Percentiles rank a stretch among this genome's conserved stretches.
Conservation (phyloP, 495 filamentous ascomycete genomes). For the Penicillium longicatenatum region DNA sequence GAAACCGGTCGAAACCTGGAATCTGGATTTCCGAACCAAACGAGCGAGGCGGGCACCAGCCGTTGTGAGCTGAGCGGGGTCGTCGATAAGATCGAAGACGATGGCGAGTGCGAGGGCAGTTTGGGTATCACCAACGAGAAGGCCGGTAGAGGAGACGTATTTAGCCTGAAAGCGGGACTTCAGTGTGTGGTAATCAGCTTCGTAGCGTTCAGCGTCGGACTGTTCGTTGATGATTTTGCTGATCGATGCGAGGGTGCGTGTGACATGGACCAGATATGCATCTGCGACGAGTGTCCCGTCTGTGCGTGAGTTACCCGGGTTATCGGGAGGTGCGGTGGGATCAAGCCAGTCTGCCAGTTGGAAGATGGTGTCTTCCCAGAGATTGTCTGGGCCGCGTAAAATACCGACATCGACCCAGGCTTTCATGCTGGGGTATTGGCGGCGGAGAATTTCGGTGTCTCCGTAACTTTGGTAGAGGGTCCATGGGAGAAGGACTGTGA, state of each 20-base stretch:
- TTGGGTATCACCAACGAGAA: constrained; percentile 48
- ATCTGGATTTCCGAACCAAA: constrained; percentile 31
- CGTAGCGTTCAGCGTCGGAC: constrained; percentile 66
- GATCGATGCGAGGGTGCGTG: constrained; percentile 64
- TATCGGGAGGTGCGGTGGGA: constrained; percentile 45
- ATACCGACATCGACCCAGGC: constrained; percentile 50
- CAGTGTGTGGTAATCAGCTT: constrained; percentile 25
- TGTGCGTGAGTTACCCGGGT: constrained; percentile 42
- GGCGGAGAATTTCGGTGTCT: constrained; percentile 38
- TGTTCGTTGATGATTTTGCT: constrained; percentile 76
- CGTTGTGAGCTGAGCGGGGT: constrained; percentile 28
- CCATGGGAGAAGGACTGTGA: constrained; percentile 45
- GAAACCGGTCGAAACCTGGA: constrained; percentile 55
- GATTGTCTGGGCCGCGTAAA: constrained; percentile 31
- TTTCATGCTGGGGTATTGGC: constrained; percentile 43
- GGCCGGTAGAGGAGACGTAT: constrained; percentile 42
- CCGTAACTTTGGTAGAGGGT: constrained; percentile 44
- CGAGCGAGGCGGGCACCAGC: constrained; percentile 37
- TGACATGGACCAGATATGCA: constrained; percentile 54
- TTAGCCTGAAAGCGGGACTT: constrained; percentile 39
- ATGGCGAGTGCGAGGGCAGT: constrained; percentile 48
- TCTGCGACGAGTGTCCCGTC: constrained; percentile 48
- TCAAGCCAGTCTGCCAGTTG: constrained; percentile 59
- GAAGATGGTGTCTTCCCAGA: constrained; percentile 40
- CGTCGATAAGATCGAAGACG: constrained; percentile 45